phyloP scores from a whole-genome alignment of 2,329 filamentous ascomycete genomes.

The Gremmenia infestans region DNA sequence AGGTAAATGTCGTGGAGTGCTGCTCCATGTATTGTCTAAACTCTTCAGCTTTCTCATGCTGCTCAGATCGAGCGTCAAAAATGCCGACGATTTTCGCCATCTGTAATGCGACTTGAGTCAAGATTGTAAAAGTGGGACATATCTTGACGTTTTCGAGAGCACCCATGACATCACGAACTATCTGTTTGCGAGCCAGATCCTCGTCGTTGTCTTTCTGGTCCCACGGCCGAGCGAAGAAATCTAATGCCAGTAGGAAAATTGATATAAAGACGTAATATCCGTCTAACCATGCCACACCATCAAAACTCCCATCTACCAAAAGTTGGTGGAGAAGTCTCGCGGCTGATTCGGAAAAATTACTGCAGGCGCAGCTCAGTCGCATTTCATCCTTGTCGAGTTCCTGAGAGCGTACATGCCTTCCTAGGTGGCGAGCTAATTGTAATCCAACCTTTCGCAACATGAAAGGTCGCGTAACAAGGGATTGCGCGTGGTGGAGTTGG shows the following conservation, averaged over 20 bases:
- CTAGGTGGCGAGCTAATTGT: constrained; percentile 24
- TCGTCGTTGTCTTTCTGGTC: constrained; percentile 25
- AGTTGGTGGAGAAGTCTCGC: constrained; percentile 23
- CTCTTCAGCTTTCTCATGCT: constrained; percentile 15
- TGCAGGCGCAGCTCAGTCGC: constrained; percentile 22
- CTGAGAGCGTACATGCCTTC: constrained; percentile 23
- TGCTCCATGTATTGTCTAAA: constrained; percentile 21
- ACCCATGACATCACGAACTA: constrained; percentile 25
- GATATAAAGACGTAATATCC: constrained; percentile 29
- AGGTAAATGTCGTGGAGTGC: constrained; percentile 18
- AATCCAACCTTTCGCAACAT: constrained; percentile 27
- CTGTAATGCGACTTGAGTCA: constrained; percentile 27
- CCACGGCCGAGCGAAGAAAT: constrained; percentile 28
- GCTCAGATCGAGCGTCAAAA: constrained; percentile 19
- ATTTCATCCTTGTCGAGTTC: constrained; percentile 26
- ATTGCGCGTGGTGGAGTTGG: constrained; percentile 27
- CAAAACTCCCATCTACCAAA: constrained; percentile 20
- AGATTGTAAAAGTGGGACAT: constrained; percentile 26
- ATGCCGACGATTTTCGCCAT: constrained; percentile 30
- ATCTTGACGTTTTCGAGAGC: constrained; percentile 24
- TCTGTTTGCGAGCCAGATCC: constrained; percentile 23
- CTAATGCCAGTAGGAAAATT: constrained; percentile 26
- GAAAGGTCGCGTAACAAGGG: constrained; percentile 27
- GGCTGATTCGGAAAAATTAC: constrained; percentile 21
- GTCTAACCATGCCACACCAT: constrained; percentile 28